Conservation (phyloP, 352 stramenopile genomes). For the Blastocystis sp. region DNA sequence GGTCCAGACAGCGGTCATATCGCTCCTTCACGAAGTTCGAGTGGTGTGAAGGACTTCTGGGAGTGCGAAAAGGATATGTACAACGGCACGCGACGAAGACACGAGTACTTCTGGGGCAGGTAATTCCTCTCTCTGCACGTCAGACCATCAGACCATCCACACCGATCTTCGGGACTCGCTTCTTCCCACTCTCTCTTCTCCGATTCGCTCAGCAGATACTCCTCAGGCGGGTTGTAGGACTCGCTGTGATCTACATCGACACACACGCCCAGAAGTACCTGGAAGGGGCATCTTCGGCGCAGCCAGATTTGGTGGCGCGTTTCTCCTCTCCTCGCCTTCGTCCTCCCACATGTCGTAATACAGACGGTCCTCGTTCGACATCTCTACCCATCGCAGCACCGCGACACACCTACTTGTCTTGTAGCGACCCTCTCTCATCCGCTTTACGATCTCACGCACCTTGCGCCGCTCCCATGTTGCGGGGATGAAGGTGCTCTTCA, state of each 20-base stretch:
- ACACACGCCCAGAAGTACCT: constrained; percentile 58
- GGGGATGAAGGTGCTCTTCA: constrained; percentile 66
- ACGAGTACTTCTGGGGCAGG: constrained; percentile 91
- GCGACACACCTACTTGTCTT: constrained; percentile 61
- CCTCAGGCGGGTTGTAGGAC: constrained; percentile 95
- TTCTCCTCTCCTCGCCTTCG: constrained; percentile 72
- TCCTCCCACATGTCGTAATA: constrained; percentile 86
- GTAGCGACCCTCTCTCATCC: constrained; percentile 59
- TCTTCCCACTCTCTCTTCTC: constrained; percentile 89
- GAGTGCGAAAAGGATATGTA: constrained; percentile 70
- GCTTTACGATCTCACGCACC: constrained; percentile 70
- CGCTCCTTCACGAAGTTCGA: constrained; percentile 89
- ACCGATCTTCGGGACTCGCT: constrained; percentile 86
- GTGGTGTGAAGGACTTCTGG: neutral
- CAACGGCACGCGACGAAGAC: constrained; percentile 86
- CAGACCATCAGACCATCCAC: constrained; percentile 60
- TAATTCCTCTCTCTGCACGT: constrained; percentile 77
- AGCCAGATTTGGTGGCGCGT: constrained; percentile 84
- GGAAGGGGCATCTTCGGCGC: constrained; percentile 93
- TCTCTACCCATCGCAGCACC: constrained; percentile 71
- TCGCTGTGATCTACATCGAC: constrained; percentile 79
- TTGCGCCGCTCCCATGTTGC: constrained; percentile 65
- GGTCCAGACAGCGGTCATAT: constrained; percentile 98
- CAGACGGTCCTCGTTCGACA: constrained; percentile 82
- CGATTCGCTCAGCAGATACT: constrained; percentile 94